These are phyloP conservation scores for Artemisia argyi DNA, from an alignment of 129 eudicot genomes.

Conservation along the genomic window DNA sequence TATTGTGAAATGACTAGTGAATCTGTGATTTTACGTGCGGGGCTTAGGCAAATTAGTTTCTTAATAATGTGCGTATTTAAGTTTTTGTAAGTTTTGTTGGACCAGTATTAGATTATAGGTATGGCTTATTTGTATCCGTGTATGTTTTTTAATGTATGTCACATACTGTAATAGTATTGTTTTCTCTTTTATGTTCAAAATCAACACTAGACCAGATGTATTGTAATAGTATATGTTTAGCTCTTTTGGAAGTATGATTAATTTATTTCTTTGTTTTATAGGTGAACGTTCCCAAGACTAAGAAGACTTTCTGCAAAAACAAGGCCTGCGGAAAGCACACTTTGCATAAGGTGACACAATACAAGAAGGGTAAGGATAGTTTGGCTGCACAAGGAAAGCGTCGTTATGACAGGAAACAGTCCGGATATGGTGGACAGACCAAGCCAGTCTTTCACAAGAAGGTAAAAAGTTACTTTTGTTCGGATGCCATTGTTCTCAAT, in stretches of 20 bases:
- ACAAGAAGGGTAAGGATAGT: conserved; percentile 46
- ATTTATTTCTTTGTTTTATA: neutral
- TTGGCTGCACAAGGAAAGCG: conserved; percentile 52
- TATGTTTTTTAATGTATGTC: too few species aligned
- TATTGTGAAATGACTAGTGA: too few species aligned
- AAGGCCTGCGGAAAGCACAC: conserved; percentile 39
- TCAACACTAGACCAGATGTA: neutral
- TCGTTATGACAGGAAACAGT: conserved; percentile 48
- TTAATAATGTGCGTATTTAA: too few species aligned
- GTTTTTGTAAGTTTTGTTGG: too few species aligned
- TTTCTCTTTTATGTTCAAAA: neutral
- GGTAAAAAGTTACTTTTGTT: conserved; percentile 15
- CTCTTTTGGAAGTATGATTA: neutral
- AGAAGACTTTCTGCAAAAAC: conserved; percentile 43
- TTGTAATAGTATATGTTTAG: neutral
- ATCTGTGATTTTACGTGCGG: too few species aligned
- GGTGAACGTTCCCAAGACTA: conserved; percentile 46
- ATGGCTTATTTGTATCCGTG: too few species aligned
- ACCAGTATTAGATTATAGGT: too few species aligned
- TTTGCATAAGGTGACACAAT: conserved; percentile 42
- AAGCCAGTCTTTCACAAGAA: conserved; percentile 52
- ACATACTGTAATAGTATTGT: neutral
- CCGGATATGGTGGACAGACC: conserved; percentile 51
- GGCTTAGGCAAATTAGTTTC: too few species aligned
- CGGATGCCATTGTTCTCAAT: neutral